Evolutionary conservation across 129 eudicot species (phyloP), one percentile per base, ranked within the genome.

Genomic region (Lactuca saligna): DNA sequence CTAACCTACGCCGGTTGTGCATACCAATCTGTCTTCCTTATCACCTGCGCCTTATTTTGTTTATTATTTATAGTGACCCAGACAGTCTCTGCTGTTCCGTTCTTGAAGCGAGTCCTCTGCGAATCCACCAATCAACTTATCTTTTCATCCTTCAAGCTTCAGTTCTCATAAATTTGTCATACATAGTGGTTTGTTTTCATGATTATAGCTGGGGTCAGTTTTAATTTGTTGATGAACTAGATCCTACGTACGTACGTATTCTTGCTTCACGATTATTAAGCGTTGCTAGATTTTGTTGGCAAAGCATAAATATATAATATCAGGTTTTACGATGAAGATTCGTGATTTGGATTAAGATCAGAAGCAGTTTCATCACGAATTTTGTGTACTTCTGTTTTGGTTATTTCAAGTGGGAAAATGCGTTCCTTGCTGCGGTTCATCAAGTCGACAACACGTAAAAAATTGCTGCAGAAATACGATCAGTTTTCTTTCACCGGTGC

Each of bases 341-440:
- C 12, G 34, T 51, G 49, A 33, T 54, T 54, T 25, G 51, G 35
- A 7, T 69, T 14, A 69, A 69, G 65, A 69, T 29, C 25, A 25
- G n/a, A 38, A 71, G 4, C 69, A 11, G 42, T 32, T 70, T 46
- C 9, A 13, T 37, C 25, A 38, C 35, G 13, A 8, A 8, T 8
- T 44, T 15, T 7, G 16, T 41, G 42, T 10, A 25, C 10, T 71
- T 46, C 8, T 55, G 42, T 44, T 54, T 74, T 9, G 63, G 17
- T 53, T 29, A 1, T 34, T 31, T 35, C 0, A 68, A 37, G 41
- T 29, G 25, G 8, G n/a, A 67, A 65, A 60, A 78, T 78, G 82
- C 78, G 82, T 54, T 78, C 82, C n/a, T 65, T 72, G 53, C 32
- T 66, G 65, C 63, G 82, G 29, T 78, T 78, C 61, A 54, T 78